Evolutionary conservation across 2,329 filamentous ascomycete genomes (phyloP).

Genomic region (Paracoccidioides lutzii): DNA sequence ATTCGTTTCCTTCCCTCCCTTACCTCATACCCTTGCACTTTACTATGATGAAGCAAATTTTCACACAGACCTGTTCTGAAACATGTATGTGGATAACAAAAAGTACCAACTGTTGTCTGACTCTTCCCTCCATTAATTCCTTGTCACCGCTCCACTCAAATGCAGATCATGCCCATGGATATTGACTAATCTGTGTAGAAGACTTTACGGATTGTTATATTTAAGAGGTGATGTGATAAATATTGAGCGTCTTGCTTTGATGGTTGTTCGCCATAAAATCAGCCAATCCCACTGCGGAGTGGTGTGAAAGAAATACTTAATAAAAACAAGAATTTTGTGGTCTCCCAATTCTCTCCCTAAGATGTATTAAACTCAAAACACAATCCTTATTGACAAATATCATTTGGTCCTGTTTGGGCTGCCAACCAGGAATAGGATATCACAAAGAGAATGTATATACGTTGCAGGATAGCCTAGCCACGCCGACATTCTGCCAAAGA

Average conservation of each 20-base stretch:
- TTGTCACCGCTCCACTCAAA: neutral
- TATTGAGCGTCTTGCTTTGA: no score
- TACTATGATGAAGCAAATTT: conserved; percentile 45
- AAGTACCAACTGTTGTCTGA: conserved; percentile 38
- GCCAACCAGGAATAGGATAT: neutral
- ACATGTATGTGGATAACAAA: conserved; percentile 39
- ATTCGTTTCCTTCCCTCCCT: neutral
- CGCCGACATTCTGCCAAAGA: conserved; percentile 7
- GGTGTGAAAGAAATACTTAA: no score
- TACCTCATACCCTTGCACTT: conserved; percentile 8
- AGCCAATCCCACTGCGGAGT: neutral
- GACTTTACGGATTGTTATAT: neutral
- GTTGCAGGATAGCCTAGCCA: neutral
- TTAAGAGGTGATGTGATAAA: no score
- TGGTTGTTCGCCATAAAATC: neutral
- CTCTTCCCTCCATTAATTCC: conserved; percentile 6
- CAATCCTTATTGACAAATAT: no score
- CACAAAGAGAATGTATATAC: neutral
- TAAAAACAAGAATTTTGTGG: no score
- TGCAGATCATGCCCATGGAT: neutral
- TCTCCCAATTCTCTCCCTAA: no score
- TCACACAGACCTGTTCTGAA: conserved; percentile 55
- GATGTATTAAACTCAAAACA: no score
- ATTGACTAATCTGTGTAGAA: neutral
- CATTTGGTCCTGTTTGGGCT: neutral